phyloP scores from a whole-genome alignment of 225 moss, liverwort and hornwort genomes.

The Thuidium tamariscinum region DNA sequence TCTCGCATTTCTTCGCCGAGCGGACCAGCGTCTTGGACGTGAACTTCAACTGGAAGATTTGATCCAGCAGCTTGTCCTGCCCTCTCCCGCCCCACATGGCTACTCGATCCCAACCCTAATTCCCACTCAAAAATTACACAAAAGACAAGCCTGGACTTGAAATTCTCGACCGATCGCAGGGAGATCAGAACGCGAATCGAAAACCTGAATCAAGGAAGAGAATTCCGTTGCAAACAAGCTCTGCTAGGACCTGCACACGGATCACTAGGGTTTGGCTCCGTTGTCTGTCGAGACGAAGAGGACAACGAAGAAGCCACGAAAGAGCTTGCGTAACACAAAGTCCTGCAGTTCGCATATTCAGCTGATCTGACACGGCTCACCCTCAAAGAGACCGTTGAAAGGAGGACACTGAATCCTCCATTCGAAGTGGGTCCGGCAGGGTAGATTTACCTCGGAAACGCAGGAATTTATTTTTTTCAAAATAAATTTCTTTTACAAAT shows the following conservation, averaged over 20 bases:
- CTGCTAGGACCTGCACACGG: too few relatives aligned
- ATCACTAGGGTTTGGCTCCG: background rate
- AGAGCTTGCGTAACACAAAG: background rate
- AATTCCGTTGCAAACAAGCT: background rate
- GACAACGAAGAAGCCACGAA: background rate
- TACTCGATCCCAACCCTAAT: background rate
- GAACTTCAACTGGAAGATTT: slow-evolving; percentile 52
- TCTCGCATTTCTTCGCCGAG: slow-evolving; percentile 51
- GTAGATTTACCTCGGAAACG: too few relatives aligned
- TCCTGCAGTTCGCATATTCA: background rate
- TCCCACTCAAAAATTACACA: background rate
- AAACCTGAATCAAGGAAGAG: background rate
- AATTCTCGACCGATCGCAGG: background rate
- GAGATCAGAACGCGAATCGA: background rate
- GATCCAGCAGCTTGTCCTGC: slow-evolving; percentile 53
- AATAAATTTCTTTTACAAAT: too few relatives aligned
- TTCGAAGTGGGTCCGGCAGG: too few relatives aligned
- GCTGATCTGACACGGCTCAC: background rate
- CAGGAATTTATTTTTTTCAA: too few relatives aligned
- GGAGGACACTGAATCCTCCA: too few relatives aligned
- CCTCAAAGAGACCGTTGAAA: background rate
- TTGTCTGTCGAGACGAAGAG: background rate
- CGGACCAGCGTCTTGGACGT: slow-evolving; percentile 44
- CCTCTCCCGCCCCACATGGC: slow-evolving; percentile 41
- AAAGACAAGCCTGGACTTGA: background rate